Conservation (phyloP, 2,329 filamentous ascomycete genomes). For the Arthrobotrys conoides region DNA sequence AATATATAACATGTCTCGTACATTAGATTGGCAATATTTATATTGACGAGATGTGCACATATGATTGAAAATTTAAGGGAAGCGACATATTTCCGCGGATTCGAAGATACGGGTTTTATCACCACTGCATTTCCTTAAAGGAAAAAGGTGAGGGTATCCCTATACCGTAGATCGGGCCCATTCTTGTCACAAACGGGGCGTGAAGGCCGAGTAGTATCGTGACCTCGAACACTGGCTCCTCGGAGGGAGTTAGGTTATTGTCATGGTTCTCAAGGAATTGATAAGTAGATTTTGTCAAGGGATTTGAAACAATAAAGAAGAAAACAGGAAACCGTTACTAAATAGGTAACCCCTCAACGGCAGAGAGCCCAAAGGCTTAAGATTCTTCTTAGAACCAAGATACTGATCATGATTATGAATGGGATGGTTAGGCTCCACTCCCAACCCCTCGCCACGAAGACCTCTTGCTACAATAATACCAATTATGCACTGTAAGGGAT, state of each 20-base stretch:
- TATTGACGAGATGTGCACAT: neutral
- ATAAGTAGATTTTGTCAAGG: neutral
- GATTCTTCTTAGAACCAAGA: neutral
- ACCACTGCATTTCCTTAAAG: neutral
- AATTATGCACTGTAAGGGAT: constrained; percentile 25
- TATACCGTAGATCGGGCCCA: neutral
- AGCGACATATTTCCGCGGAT: neutral
- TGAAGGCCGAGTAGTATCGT: too few relatives aligned
- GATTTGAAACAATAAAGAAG: neutral
- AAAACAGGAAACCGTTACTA: neutral
- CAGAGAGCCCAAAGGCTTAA: neutral
- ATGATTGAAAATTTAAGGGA: neutral
- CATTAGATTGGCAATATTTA: too few relatives aligned
- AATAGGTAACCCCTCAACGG: neutral
- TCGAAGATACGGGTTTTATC: neutral
- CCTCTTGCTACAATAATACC: constrained; percentile 7
- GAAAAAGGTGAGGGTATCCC: neutral
- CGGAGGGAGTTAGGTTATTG: neutral
- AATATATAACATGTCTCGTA: too few relatives aligned
- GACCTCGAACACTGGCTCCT: neutral
- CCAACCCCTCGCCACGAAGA: constrained; percentile 10
- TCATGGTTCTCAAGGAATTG: neutral
- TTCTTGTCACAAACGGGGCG: neutral
- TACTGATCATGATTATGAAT: neutral
- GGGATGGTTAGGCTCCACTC: constrained; percentile 1